A percentile compares a stretch with the other conserved stretches of the same genome.
phyloP scores from a whole-genome alignment of 345 rosid genomes.

The Camelina neglecta region DNA sequence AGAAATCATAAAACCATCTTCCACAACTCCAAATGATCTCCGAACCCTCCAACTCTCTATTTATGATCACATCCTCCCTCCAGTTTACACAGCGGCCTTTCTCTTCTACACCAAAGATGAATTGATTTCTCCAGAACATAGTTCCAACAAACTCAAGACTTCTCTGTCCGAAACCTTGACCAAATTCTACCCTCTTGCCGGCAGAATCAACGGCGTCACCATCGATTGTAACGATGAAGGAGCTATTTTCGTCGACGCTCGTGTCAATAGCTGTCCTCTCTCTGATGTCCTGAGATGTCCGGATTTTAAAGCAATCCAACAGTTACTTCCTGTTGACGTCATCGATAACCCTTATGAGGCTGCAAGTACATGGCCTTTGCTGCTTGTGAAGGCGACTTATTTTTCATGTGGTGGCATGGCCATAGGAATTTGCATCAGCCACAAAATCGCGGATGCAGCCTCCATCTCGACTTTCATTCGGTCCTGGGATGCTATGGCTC shows the following conservation, averaged over 20 bases:
- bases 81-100: slow-evolving; percentile 7
- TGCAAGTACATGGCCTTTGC: slow-evolving; percentile 15
- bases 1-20: slow-evolving; percentile 39
- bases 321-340: slow-evolving; percentile 40
- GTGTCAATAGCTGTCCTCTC: slow-evolving; percentile 32
- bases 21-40: slow-evolving; percentile 24
- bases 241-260: slow-evolving; percentile 46
- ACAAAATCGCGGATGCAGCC: slow-evolving; percentile 56
- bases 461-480: slow-evolving; percentile 43
- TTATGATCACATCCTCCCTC: slow-evolving; percentile 17
- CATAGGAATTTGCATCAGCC: slow-evolving; percentile 46
- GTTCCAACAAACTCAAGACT: slow-evolving; percentile 39
- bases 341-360: neutral
- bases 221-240: slow-evolving; percentile 56
- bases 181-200: slow-evolving; percentile 60
- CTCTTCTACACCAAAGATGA: slow-evolving; percentile 32
- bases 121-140: slow-evolving; percentile 11
- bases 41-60: slow-evolving; percentile 31
- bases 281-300: slow-evolving; percentile 43
- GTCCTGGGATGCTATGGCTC: slow-evolving; percentile 36
- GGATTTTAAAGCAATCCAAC: slow-evolving; percentile 5
- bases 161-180: slow-evolving; percentile 55
- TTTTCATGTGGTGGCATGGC: slow-evolving; percentile 58
- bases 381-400: slow-evolving; percentile 37
- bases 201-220: slow-evolving; percentile 46